Conservation (phyloP, 208 protist genomes). For the Acanthamoeba divionensis region DNA sequence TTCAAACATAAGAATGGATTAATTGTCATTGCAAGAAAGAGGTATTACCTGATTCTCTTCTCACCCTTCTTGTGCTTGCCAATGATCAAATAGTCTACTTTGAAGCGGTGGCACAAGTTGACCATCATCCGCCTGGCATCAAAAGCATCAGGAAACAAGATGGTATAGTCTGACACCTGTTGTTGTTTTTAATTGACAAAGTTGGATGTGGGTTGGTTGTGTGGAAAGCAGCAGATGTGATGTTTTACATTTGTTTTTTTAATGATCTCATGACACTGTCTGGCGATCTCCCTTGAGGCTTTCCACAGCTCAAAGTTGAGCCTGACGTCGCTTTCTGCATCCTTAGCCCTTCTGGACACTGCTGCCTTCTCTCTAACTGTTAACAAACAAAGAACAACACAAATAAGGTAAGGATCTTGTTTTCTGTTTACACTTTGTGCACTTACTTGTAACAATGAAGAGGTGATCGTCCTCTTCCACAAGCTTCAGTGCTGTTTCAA, state of each 20-base stretch:
- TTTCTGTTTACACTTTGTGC: neutral
- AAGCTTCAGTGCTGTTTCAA: conserved; percentile 2
- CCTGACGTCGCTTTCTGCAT: neutral
- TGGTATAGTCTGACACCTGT: conserved; percentile 13
- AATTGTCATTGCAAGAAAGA: no score
- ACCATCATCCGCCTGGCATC: conserved; percentile 7
- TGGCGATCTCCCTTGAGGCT: neutral
- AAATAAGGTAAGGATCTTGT: neutral
- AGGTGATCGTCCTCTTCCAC: neutral
- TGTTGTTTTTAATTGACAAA: neutral
- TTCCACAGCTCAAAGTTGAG: conserved; percentile 47
- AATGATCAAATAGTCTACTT: conserved; percentile 3
- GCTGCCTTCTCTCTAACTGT: neutral
- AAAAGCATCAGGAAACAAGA: conserved; percentile 1
- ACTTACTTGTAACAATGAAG: neutral
- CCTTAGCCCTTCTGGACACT: conserved; percentile 7
- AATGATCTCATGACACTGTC: neutral
- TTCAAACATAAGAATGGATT: no score
- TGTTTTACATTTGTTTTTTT: neutral
- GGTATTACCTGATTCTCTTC: neutral
- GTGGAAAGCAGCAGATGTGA: neutral
- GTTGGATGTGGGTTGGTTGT: neutral
- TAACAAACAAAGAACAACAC: neutral
- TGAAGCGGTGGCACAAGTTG: conserved; percentile 37
- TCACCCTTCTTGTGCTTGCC: conserved; percentile 42